Evolutionary conservation across 1,284 basidiomycete genomes (phyloP).

Genomic region (Chalciporus sp.): DNA sequence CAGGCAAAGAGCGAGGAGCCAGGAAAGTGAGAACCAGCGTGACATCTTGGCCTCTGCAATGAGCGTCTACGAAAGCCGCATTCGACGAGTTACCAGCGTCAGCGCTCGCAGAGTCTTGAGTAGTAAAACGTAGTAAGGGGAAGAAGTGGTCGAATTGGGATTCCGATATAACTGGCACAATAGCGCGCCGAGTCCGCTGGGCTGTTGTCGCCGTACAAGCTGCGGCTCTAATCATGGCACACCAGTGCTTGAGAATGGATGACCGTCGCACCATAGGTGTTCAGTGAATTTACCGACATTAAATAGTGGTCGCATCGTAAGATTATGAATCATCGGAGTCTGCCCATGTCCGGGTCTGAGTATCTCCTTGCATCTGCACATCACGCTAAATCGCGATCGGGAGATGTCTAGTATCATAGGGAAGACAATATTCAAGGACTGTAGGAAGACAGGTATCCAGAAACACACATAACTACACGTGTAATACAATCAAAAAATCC

Average conservation of each 20-base stretch:
- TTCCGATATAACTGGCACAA: background rate
- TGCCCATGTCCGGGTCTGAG: too few species aligned
- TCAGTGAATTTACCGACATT: background rate
- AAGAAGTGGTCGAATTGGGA: background rate
- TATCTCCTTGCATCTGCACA: too few species aligned
- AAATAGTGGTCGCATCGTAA: too few species aligned
- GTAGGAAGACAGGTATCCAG: conserved; percentile 39
- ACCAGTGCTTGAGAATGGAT: too few species aligned
- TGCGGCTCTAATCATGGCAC: background rate
- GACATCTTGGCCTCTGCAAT: conserved; percentile 19
- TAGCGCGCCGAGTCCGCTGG: too few species aligned
- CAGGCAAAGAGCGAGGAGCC: conserved; percentile 15
- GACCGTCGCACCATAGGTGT: background rate
- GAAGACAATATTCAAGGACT: conserved; percentile 10
- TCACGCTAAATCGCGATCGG: too few species aligned
- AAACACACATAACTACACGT: conserved; percentile 40
- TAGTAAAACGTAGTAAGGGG: background rate
- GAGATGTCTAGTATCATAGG: conserved; percentile 10
- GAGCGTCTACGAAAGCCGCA: conserved; percentile 20
- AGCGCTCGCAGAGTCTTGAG: background rate
- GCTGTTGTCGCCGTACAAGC: background rate
- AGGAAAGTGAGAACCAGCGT: conserved; percentile 11
- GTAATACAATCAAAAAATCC: conserved; percentile 36
- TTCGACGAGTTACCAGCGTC: conserved; percentile 14
- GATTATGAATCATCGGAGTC: too few species aligned